These are phyloP conservation scores for Ophiostoma triangulosporum DNA, from an alignment of 2,329 filamentous ascomycete species.

Conservation along the genomic window DNA sequence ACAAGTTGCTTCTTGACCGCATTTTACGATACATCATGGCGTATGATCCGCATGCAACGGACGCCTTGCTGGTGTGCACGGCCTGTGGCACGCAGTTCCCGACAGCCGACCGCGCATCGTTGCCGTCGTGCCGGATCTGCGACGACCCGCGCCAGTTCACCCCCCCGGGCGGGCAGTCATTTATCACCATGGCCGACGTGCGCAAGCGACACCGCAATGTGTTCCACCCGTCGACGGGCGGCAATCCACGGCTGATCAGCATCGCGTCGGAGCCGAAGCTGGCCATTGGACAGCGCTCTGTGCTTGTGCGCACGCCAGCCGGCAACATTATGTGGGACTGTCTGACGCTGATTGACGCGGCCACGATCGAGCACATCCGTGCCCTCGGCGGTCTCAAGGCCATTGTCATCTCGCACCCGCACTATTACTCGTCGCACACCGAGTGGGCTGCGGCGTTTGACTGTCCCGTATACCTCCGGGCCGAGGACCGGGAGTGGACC, in stretches of 20 bases:
- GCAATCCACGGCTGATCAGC: conserved; percentile 31
- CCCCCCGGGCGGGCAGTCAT: conserved; percentile 48
- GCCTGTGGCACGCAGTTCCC: conserved; percentile 61
- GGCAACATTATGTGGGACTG: conserved; percentile 76
- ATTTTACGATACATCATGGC: too few species aligned
- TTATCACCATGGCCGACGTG: conserved; percentile 43
- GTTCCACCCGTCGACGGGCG: conserved; percentile 30
- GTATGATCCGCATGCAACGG: conserved; percentile 11
- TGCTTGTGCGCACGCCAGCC: conserved; percentile 48
- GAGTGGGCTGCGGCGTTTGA: conserved; percentile 57
- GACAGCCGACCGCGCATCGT: conserved; percentile 29
- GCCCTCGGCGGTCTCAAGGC: conserved; percentile 50
- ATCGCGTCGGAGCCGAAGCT: conserved; percentile 43
- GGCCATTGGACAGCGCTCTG: conserved; percentile 62
- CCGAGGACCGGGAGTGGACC: conserved; percentile 54
- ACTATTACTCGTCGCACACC: conserved; percentile 67
- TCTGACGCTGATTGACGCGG: conserved; percentile 52
- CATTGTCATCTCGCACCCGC: conserved; percentile 67
- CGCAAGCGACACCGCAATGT: conserved; percentile 36
- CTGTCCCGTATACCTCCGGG: conserved; percentile 56
- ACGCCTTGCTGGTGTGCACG: conserved; percentile 41
- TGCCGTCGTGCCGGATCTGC: conserved; percentile 54
- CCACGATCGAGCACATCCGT: conserved; percentile 45
- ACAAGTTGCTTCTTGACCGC: too few species aligned
- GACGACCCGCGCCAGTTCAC: conserved; percentile 62